A percentile compares a stretch with the other conserved stretches of the same genome.
These are phyloP conservation scores for Sisymbrium altissimum DNA, from an alignment of 345 rosid genomes.

Conservation along the genomic window DNA sequence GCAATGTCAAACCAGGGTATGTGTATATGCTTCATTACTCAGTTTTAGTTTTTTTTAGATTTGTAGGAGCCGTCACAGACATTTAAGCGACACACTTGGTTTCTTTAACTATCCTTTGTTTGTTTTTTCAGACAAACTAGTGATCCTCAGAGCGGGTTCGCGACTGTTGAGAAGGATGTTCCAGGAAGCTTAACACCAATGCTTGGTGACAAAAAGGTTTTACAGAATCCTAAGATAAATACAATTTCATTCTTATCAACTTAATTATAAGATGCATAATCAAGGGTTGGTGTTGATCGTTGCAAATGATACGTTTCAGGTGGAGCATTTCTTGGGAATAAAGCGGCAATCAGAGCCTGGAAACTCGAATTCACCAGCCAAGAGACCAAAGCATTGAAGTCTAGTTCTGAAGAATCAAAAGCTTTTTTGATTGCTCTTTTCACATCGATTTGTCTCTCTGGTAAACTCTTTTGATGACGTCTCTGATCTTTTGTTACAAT, in stretches of 20 bases:
- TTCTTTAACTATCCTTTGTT: not conserved
- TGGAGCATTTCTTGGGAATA: constrained; percentile 93
- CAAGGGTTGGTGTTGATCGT: constrained; percentile 3
- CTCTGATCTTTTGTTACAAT: constrained; percentile 7
- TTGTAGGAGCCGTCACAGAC: not conserved
- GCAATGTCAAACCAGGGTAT: constrained; percentile 96
- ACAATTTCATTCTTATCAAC: not conserved
- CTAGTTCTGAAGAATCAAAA: not conserved
- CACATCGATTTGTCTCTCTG: constrained; percentile 13
- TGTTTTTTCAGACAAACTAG: constrained; percentile 69
- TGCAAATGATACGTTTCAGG: constrained; percentile 41
- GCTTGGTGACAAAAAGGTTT: constrained; percentile 91
- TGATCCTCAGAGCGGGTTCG: constrained; percentile 87
- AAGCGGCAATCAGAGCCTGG: constrained; percentile 68
- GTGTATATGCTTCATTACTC: constrained; percentile 13
- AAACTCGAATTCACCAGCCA: constrained; percentile 38
- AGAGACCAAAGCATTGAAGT: constrained; percentile 60
- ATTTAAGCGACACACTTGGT: not conserved
- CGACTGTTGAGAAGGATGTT: constrained; percentile 81
- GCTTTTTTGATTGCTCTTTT: constrained; percentile 5
- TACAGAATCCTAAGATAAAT: constrained; percentile 1
- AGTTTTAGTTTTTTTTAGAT: not conserved
- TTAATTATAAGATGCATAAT: not conserved
- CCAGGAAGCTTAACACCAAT: constrained; percentile 86
- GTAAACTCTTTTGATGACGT: constrained; percentile 3